Evolutionary conservation across 1,139 yeast species (phyloP).

Genomic region (Yamadazyma oceani): DNA sequence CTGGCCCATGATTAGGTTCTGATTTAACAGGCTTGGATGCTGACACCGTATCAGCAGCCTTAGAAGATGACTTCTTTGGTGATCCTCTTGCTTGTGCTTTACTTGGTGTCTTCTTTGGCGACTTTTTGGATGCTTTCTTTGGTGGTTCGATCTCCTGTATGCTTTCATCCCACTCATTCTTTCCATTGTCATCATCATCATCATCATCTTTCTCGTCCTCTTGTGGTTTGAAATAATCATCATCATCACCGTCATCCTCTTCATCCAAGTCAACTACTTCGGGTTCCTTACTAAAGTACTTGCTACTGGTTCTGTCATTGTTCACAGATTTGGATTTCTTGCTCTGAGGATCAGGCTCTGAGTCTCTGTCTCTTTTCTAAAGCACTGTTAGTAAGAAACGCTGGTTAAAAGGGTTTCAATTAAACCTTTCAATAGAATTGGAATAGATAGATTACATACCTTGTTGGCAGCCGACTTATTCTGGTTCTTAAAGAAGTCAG

Average conservation of each 20-base stretch:
- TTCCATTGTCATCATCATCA: slow-evolving; percentile 6
- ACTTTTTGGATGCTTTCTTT: slow-evolving; percentile 11
- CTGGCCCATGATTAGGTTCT: slow-evolving; percentile 2
- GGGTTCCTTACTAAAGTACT: slow-evolving; percentile 8
- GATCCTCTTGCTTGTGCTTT: slow-evolving; percentile 6
- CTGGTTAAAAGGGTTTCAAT: no score
- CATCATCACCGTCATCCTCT: slow-evolving; percentile 7
- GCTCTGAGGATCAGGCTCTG: background rate
- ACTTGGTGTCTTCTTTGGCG: slow-evolving; percentile 9
- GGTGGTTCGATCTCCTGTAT: slow-evolving; percentile 12
- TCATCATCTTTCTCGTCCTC: slow-evolving; percentile 18
- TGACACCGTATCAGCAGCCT: no score
- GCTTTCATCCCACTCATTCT: slow-evolving; percentile 1
- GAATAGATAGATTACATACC: slow-evolving; percentile 7
- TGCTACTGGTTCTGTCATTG: slow-evolving; percentile 5
- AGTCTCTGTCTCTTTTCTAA: slow-evolving; percentile 7
- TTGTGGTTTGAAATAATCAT: no score
- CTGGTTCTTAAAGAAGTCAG: slow-evolving; percentile 19
- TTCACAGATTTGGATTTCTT: slow-evolving; percentile 6
- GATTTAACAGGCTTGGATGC: no score
- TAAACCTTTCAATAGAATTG: no score
- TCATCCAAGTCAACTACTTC: slow-evolving; percentile 22
- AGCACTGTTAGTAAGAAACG: slow-evolving; percentile 5
- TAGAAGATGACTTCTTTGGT: slow-evolving; percentile 5
- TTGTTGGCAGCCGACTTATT: slow-evolving; percentile 6